Base-by-base conservation (phyloP, 1,284 basidiomycete genomes). In the Pisolithus thermaeus region DNA sequence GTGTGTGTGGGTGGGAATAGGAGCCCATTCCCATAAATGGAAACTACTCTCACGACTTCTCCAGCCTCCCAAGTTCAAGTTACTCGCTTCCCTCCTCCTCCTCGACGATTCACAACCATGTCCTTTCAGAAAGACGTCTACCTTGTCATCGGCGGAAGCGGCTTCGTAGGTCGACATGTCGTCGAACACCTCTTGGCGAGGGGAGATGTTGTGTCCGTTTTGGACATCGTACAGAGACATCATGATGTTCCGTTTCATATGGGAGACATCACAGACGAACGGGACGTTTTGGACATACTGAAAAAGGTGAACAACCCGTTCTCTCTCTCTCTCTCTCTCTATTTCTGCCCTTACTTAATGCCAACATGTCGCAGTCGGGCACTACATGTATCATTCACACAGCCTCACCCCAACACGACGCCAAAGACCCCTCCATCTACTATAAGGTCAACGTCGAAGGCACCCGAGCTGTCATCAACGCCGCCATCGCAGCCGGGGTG, bases 361-460 rank as follows among this genome's bases (percentile, higher is more conserved):
- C 12, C 5, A 20, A 35, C 38, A 28, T 41, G 16, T 51, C 52
- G 27, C 58, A 93, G 89, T 86, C 84, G 56, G 82, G 83, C 46
- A 79, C 90, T 37, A 92, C 89, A 2, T 88, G 88, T 60, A 89
- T 98, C 55, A 94, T 98, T 60, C 96, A 99, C 70, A 98, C 95
- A 8, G 96, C 95, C 18, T 97, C 95, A 5, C 96, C 96, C 4
- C 82, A 84, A 7, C 84, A 86, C 47, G 87, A 84, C 25, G 71
- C 88, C 63, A 85, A 74, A 55, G 79, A 86, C 58, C 73, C 80
- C 3, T 83, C 84, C 1, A 70, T 98, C 18, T 97, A 92, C 74
- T 87, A 85, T 71, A 91, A 88, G 68, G 96, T 99, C 62, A 99
- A 99, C 65, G 92, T 99, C 6, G 82, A 89, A 30, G 97, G 97